Conservation (phyloP, 768 basidiomycete species). For the Lactarius vividus region DNA sequence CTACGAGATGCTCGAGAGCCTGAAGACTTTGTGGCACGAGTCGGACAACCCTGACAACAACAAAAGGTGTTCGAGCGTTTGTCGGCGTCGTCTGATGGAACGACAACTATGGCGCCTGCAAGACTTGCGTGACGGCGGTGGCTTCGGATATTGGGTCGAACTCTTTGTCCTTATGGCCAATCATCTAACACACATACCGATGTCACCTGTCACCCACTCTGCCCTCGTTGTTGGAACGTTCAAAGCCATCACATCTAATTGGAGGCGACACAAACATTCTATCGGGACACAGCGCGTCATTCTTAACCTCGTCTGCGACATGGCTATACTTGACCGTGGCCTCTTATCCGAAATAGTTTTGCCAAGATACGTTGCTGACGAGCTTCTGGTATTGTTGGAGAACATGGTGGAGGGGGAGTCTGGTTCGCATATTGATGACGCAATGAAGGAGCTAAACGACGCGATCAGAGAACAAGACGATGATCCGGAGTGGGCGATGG, state of each 20-base stretch:
- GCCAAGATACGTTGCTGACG: slow-evolving; percentile 3
- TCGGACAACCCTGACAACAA: neutral
- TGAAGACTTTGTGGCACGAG: neutral
- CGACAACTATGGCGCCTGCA: neutral
- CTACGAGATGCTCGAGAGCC: neutral
- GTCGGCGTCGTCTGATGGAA: neutral
- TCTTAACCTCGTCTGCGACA: slow-evolving; percentile 28
- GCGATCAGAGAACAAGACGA: neutral
- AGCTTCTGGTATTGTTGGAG: neutral
- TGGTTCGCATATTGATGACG: neutral
- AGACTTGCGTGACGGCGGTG: neutral
- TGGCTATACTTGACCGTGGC: slow-evolving; percentile 22
- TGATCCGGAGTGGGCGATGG: neutral
- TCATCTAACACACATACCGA: neutral
- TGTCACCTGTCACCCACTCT: neutral
- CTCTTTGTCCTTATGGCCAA: neutral
- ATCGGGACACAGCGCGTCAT: slow-evolving; percentile 25
- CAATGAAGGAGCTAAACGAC: neutral
- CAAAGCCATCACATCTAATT: neutral
- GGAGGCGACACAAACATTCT: neutral
- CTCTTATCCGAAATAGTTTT: too few species aligned
- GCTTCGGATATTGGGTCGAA: neutral
- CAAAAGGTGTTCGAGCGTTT: neutral
- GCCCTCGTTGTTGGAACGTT: neutral
- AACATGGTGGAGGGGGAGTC: slow-evolving; percentile 9